Evolutionary conservation across 2,329 filamentous ascomycete species (phyloP).

Genomic region (Scedosporium dehoogii): DNA sequence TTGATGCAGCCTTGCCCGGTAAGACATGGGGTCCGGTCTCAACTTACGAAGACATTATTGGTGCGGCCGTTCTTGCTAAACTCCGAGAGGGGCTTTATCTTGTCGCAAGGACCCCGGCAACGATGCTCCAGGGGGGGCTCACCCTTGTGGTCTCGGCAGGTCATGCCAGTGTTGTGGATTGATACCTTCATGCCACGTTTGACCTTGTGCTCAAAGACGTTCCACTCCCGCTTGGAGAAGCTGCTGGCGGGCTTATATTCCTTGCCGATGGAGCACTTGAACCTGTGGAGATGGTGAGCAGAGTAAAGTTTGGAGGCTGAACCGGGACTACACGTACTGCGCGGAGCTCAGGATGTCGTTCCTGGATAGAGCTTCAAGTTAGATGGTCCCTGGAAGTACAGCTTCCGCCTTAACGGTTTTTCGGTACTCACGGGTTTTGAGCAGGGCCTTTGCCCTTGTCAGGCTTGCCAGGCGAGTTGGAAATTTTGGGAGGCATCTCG

Average conservation of each 20-base stretch:
- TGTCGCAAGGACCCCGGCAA: conserved; percentile 21
- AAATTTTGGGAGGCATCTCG: too few species aligned
- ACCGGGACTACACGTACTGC: neutral
- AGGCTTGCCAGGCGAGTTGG: too few species aligned
- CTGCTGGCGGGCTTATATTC: conserved; percentile 22
- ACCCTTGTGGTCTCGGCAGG: conserved; percentile 23
- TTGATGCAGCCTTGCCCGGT: neutral
- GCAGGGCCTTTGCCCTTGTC: too few species aligned
- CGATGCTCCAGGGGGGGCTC: conserved; percentile 15
- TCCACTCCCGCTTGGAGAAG: conserved; percentile 24
- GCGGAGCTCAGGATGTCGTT: neutral
- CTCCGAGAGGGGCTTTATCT: conserved; percentile 16
- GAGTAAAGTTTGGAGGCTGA: neutral
- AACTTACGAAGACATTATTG: conserved; percentile 20
- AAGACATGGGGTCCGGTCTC: too few species aligned
- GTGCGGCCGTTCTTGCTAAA: conserved; percentile 21
- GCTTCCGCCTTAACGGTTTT: too few species aligned
- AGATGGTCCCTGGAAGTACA: too few species aligned
- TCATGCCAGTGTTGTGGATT: conserved; percentile 24
- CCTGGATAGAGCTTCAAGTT: neutral
- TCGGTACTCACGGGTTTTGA: too few species aligned
- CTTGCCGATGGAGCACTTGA: conserved; percentile 21
- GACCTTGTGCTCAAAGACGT: conserved; percentile 14
- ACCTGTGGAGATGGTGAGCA: neutral
- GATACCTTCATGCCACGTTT: conserved; percentile 12